Conservation (phyloP, 164 flowering plant genomes). For the Nymphaea thermarum region DNA sequence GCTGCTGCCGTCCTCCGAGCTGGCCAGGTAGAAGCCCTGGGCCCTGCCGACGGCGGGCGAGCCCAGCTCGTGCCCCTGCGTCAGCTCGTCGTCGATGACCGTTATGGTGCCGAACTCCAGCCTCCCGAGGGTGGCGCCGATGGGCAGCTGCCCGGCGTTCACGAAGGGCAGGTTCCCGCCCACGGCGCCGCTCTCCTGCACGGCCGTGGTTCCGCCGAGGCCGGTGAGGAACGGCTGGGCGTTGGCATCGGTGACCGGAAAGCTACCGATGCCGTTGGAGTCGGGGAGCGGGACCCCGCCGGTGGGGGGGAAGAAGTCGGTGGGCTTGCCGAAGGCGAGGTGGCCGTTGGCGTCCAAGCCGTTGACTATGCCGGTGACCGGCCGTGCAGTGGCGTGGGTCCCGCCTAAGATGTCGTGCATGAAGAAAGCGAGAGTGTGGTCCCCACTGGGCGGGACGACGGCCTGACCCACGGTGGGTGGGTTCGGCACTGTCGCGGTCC, state of each 20-base stretch:
- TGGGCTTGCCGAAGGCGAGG: constrained; percentile 64
- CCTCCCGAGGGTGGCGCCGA: constrained; percentile 29
- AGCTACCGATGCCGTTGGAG: constrained; percentile 21
- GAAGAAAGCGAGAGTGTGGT: constrained; percentile 26
- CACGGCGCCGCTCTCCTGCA: constrained; percentile 12
- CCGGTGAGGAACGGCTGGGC: constrained; percentile 21
- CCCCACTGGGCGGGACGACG: constrained; percentile 7
- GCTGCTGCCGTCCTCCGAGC: constrained; percentile 54
- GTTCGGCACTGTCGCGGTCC: neutral
- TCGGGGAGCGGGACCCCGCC: constrained; percentile 37
- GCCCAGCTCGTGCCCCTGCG: constrained; percentile 50
- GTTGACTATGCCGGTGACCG: constrained; percentile 48
- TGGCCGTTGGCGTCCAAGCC: constrained; percentile 50
- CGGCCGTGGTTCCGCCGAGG: constrained; percentile 11
- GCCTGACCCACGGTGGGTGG: constrained; percentile 3
- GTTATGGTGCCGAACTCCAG: constrained; percentile 62
- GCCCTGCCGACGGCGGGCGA: constrained; percentile 54
- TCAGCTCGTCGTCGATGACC: constrained; percentile 55
- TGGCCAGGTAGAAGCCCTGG: constrained; percentile 59
- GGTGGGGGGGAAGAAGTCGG: constrained; percentile 45
- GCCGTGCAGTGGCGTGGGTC: constrained; percentile 39
- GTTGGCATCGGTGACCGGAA: constrained; percentile 17
- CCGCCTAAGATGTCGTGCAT: constrained; percentile 45
- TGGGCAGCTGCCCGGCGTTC: constrained; percentile 33
- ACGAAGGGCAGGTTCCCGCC: constrained; percentile 15